Evolutionary conservation across 306 rosid species (phyloP).

Genomic region (Acacia crassicarpa): DNA sequence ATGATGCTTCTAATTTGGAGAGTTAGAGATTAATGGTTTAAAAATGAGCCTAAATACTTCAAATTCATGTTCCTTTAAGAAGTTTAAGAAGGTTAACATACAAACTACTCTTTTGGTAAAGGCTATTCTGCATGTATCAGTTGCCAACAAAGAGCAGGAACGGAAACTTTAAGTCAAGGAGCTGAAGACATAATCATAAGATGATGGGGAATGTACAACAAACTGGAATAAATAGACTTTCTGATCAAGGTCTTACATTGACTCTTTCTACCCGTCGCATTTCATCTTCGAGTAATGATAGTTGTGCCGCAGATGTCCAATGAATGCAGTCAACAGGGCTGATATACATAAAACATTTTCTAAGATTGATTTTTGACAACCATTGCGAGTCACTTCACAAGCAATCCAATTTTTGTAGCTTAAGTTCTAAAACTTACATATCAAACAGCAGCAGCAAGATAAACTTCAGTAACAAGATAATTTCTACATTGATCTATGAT

Average conservation of each 20-base stretch:
- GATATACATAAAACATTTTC: slow-evolving; percentile 30
- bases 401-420: neutral
- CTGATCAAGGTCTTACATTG: slow-evolving; percentile 58
- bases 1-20: neutral
- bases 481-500: neutral
- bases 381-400: slow-evolving; percentile 18
- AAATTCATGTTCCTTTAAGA: neutral
- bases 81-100: neutral
- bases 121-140: slow-evolving; percentile 12
- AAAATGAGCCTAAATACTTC: neutral
- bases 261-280: slow-evolving; percentile 97
- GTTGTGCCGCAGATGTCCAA: slow-evolving; percentile 96
- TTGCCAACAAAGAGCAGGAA: slow-evolving; percentile 24
- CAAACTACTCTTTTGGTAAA: neutral
- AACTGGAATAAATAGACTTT: slow-evolving; percentile 14
- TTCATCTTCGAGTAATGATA: slow-evolving; percentile 94
- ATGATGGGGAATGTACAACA: neutral
- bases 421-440: slow-evolving; percentile 13
- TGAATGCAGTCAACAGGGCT: slow-evolving; percentile 99
- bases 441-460: neutral
- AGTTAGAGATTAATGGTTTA: neutral
- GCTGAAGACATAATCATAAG: slow-evolving; percentile 24
- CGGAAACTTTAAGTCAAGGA: slow-evolving; percentile 1
- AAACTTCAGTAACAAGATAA: neutral
- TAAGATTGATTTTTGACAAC: slow-evolving; percentile 17